These are phyloP conservation scores for Astragalus membranaceus DNA, from an alignment of 306 rosid genomes.

Conservation along the genomic window DNA sequence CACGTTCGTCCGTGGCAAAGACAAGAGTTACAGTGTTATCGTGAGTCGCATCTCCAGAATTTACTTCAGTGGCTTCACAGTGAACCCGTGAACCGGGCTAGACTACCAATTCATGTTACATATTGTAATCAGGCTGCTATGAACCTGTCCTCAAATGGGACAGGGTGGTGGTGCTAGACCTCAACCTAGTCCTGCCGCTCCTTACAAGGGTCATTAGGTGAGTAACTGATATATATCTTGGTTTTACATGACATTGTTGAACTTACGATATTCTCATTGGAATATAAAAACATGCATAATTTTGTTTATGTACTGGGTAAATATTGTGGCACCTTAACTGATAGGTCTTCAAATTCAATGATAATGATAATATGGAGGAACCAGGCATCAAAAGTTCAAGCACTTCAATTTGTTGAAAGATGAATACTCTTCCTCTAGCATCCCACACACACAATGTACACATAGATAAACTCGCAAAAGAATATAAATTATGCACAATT, in stretches of 20 bases:
- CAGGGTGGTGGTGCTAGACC: no score
- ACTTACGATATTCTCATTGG: background rate
- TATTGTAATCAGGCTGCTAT: slow-evolving; percentile 53
- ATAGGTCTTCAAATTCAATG: background rate
- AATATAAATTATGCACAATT: no score
- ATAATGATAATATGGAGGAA: background rate
- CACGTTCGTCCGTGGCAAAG: no score
- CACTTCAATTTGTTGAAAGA: no score
- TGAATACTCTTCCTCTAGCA: no score
- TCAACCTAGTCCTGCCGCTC: no score
- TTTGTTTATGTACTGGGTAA: background rate
- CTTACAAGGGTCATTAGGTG: slow-evolving; percentile 76
- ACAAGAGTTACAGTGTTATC: background rate
- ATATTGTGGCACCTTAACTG: background rate
- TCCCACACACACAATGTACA: no score
- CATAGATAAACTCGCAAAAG: no score
- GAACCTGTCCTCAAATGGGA: no score
- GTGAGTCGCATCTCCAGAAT: slow-evolving; percentile 47
- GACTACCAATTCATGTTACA: slow-evolving; percentile 35
- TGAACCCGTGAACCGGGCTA: slow-evolving; percentile 42
- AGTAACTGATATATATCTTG: background rate
- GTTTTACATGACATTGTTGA: background rate
- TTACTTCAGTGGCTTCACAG: slow-evolving; percentile 56
- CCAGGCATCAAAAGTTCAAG: background rate
- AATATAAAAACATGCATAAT: background rate